phyloP scores from a whole-genome alignment of 179 eudicot genomes.

The Beta macrorhiza region DNA sequence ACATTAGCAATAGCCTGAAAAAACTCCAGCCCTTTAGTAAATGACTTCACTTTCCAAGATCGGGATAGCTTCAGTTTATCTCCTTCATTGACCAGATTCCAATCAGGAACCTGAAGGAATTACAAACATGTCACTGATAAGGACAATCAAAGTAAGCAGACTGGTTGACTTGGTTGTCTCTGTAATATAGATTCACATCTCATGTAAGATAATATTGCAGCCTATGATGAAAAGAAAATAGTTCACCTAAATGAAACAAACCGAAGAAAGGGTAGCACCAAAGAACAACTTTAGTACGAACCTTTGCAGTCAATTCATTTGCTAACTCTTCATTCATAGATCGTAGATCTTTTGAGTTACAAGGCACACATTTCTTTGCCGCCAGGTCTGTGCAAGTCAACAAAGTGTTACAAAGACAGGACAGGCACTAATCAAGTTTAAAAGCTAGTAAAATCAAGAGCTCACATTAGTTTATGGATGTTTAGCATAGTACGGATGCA shows the following conservation, averaged over 20 bases:
- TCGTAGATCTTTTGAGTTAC: constrained; percentile 62
- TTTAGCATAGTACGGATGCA: neutral
- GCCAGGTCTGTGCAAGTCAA: constrained; percentile 52
- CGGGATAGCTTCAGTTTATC: constrained; percentile 60
- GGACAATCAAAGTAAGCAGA: neutral
- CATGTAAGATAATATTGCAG: neutral
- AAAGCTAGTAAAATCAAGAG: neutral
- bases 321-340: constrained; percentile 80
- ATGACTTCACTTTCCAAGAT: constrained; percentile 84
- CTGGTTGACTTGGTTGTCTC: neutral
- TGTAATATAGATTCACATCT: neutral
- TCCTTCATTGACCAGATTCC: constrained; percentile 65
- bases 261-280: neutral
- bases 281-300: constrained; percentile 23
- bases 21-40: constrained; percentile 76
- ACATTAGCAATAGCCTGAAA: constrained; percentile 68
- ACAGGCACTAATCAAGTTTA: neutral
- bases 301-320: constrained; percentile 53
- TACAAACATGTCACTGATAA: neutral
- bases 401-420: neutral
- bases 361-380: constrained; percentile 85
- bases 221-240: neutral
- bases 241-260: neutral
- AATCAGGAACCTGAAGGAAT: constrained; percentile 65
- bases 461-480: neutral